Evolutionary conservation across 1,284 basidiomycete genomes (phyloP), one percentile per base, ranked within the genome.

Genomic region (Neolentinus lepideus): DNA sequence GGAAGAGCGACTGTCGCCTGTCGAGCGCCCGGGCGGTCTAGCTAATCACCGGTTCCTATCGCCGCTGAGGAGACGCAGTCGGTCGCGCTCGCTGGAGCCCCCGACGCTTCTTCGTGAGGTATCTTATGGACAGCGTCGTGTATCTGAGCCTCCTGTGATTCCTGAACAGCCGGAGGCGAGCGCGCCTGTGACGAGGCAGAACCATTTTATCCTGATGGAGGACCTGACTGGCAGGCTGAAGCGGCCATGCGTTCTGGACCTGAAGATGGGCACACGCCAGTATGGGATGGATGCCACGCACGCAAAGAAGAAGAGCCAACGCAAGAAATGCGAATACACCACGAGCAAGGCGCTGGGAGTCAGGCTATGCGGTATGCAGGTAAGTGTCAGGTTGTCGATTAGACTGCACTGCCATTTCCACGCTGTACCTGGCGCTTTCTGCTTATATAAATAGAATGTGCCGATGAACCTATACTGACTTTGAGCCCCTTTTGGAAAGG

Each of bases 231-330:
- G 97, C 21, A 78, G 90, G n/a, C 73, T 98, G 62, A 95, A 91
- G 69, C 85, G 84, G 54, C 93, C 97, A 2, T 99, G 96, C 67
- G 97, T 99, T 45, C 83, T 99, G 61, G 96, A 99, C 71, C 77
- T 99, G 64, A 99, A 99, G 78, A 99, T 99, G 96, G 96, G 96
- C 12, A 98, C 95, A 31, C 80, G 96, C 45, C 96, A 99, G 73
- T 98, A 99, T 71, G 97, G 97, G 14, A 90, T 97, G 71, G 93
- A 98, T 65, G 96, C 96, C 22, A 92, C 90, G 2, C 76, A 87
- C 0, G 79, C 85, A 56, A 99, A 99, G 78, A 98, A 97, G 80
- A 90, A 88, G 73, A 97, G 93, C 66, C 97, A 99, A 74, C 85
- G 96, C 52, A 97, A 96, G 73, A 99, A 99, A 73, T 98, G 96